Evolutionary conservation across 116 monocot genomes (phyloP), one percentile per base, ranked within the genome.

Genomic region (Trichopus zeylanicus): DNA sequence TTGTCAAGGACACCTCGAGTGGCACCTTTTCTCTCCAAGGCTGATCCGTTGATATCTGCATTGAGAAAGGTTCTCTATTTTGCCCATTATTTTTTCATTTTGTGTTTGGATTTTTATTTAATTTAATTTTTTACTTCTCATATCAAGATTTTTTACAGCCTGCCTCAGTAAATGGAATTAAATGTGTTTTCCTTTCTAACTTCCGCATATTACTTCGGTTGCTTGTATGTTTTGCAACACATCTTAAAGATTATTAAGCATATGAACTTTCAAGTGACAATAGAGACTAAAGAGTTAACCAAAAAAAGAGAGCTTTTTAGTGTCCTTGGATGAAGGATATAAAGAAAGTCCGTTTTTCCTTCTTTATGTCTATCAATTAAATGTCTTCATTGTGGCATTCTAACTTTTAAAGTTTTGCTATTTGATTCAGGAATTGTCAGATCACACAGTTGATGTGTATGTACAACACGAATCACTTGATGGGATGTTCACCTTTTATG

Each of bases 401-500:
- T n/a, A 16, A 9, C 12, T 42, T 37, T 13, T 4, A 42, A 42
- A 1, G 13, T 42, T 15, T 16, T 18, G n/a, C 2, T 42, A 42
- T 16, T 35, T 26, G 11, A 6, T 56, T 26, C 85, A 98, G 98
- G 98, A 98, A 80, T 61, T 98, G 29, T 84, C 92, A 19, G 88
- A 82, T 24, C 82, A 98, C 46, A 88, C 85, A 7, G 73, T 65
- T 22, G 92, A 98, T 8, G 79, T 98, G 49, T 80, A 72, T 61
- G 55, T 82, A 51, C 88, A 91, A 38, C 90, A 85, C 52, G 92
- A 98, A 21, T 70, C 39, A 6, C 65, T 98, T 35, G 98, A 98
- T 73, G 98, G 98, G 31, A 80, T 85, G 33, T 98, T 98, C 75
- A 91, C 31, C 56, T 98, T 98, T 61, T 98, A 98, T 70, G 92